Conservation (phyloP, 805 yeast genomes). For the Torulaspora delbrueckii region DNA sequence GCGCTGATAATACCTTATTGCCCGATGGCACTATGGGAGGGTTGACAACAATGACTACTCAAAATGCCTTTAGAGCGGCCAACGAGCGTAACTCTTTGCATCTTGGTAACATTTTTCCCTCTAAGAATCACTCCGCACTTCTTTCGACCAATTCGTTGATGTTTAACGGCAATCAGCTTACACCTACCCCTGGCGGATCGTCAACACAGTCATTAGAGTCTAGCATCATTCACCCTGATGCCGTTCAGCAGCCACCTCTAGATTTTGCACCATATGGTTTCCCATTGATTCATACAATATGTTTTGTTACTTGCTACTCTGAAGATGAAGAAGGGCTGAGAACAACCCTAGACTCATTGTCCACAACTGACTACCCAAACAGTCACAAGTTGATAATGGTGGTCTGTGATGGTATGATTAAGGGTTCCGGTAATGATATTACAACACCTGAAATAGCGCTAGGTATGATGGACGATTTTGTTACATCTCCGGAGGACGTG, state of each 20-base stretch:
- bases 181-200: constrained; percentile 11
- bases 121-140: constrained; percentile 11
- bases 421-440: constrained; percentile 86
- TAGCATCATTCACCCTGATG: constrained; percentile 64
- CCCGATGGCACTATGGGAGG: constrained; percentile 21
- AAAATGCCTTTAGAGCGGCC: constrained; percentile 38
- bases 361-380: constrained; percentile 94
- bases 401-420: constrained; percentile 89
- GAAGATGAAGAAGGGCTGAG: constrained; percentile 85
- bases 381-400: constrained; percentile 84
- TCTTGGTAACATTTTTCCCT: constrained; percentile 4
- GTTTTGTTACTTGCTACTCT: constrained; percentile 88
- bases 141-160: constrained; percentile 16
- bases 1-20: constrained; percentile 1
- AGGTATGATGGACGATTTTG: constrained; percentile 79
- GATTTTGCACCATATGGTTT: constrained; percentile 81
- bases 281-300: constrained; percentile 70
- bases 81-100: constrained; percentile 4
- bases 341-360: constrained; percentile 83
- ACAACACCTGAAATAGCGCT: constrained; percentile 88
- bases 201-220: constrained; percentile 48
- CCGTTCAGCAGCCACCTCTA: constrained; percentile 86
- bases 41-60: constrained; percentile 60
- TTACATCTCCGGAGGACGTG: constrained; percentile 68
- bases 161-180: constrained; percentile 10